Conservation (phyloP, 2,329 filamentous ascomycete genomes). For the Tolypocladium tropicale region DNA sequence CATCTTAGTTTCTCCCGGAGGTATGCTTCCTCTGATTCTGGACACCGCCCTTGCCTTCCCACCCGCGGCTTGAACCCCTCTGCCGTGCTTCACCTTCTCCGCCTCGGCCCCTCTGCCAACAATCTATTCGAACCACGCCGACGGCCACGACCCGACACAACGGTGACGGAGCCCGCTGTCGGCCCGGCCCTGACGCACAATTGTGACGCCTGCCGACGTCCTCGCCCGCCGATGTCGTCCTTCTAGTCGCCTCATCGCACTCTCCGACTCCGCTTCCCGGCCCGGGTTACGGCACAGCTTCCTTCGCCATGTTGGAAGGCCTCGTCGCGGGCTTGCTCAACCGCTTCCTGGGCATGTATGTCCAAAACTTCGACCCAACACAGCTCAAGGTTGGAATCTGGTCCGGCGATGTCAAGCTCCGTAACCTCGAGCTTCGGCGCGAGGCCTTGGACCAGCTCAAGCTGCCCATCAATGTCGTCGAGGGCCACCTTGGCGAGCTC, state of each 20-base stretch:
- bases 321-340: conserved; percentile 95
- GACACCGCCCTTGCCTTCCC: background rate
- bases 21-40: background rate
- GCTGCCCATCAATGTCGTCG: conserved; percentile 90
- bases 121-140: background rate
- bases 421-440: conserved; percentile 80
- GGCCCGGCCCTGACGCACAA: background rate
- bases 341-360: conserved; percentile 98
- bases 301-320: conserved; percentile 81
- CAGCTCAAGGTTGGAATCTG: conserved; percentile 98
- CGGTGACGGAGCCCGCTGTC: background rate
- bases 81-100: background rate
- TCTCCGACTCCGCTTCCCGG: conserved; percentile 28
- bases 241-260: conserved; percentile 4
- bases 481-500: conserved; percentile 86
- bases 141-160: background rate
- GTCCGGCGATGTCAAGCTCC: conserved; percentile 95
- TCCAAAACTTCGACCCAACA: conserved; percentile 97
- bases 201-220: conserved; percentile 1
- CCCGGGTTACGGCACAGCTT: conserved; percentile 60
- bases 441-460: conserved; percentile 97
- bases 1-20: background rate
- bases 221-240: conserved; percentile 9
- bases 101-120: background rate
- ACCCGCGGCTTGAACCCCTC: background rate